Evolutionary conservation across 2,329 filamentous ascomycete genomes (phyloP).

Genomic region (Alternaria burnsii): DNA sequence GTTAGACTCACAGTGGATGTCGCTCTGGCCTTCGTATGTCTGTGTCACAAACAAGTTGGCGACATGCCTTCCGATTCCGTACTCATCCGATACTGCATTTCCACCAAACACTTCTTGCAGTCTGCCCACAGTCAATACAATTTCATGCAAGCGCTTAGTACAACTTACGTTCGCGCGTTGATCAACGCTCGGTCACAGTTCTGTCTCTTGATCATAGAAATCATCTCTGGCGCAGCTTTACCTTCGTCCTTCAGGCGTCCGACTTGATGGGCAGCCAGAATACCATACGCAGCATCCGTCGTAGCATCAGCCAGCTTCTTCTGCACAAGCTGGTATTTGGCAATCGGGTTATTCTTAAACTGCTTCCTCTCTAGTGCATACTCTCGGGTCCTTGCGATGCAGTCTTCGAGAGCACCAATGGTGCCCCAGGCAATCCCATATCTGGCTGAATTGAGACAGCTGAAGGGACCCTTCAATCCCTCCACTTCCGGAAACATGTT

Average conservation of each 20-base stretch:
- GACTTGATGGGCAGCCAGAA: constrained; percentile 89
- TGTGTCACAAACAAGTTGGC: constrained; percentile 97
- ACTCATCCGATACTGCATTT: constrained; percentile 98
- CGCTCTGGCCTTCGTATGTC: constrained; percentile 97
- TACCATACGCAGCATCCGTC: constrained; percentile 90
- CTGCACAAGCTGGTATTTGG: constrained; percentile 95
- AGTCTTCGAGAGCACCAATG: constrained; percentile 94
- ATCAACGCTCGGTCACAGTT: constrained; percentile 91
- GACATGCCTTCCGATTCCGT: constrained; percentile 92
- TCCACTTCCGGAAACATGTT: constrained; percentile 96
- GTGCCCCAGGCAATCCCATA: constrained; percentile 94
- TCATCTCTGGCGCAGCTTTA: constrained; percentile 91
- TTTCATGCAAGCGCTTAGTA: neutral
- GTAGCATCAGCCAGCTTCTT: constrained; percentile 95
- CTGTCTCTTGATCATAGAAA: constrained; percentile 94
- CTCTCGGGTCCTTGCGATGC: constrained; percentile 77
- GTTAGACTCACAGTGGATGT: constrained; percentile 83
- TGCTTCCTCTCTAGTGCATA: constrained; percentile 95
- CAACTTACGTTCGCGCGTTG: constrained; percentile 72
- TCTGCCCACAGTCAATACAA: constrained; percentile 48
- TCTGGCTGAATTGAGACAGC: constrained; percentile 90
- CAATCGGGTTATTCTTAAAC: constrained; percentile 94
- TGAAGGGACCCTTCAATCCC: constrained; percentile 87
- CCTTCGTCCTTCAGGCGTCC: constrained; percentile 92
- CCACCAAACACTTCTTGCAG: constrained; percentile 97